phyloP scores from a whole-genome alignment of 495 filamentous ascomycete genomes.

The Penicillium paradoxum region DNA sequence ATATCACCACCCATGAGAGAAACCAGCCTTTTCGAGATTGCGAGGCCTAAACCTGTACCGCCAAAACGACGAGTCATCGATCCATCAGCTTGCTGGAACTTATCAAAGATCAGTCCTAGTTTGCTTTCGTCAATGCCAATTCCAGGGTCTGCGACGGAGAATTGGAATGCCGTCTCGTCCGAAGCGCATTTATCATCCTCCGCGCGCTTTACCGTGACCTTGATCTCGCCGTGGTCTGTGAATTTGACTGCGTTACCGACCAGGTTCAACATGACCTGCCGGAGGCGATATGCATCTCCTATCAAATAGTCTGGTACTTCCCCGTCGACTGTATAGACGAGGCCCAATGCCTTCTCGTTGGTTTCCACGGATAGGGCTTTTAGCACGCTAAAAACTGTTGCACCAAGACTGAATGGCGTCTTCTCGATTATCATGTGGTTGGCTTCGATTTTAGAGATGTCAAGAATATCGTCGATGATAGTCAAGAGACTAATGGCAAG shows the following conservation, averaged over 20 bases:
- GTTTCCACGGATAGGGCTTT: conserved; percentile 75
- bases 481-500: conserved; percentile 72
- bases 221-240: conserved; percentile 66
- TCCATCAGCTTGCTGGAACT: conserved; percentile 85
- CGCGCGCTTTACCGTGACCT: conserved; percentile 50
- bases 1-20: conserved; percentile 79
- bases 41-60: conserved; percentile 71
- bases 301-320: conserved; percentile 36
- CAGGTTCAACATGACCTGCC: conserved; percentile 77
- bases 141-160: conserved; percentile 67
- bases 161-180: conserved; percentile 42
- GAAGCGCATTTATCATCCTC: conserved; percentile 44
- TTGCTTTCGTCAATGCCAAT: conserved; percentile 78
- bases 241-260: conserved; percentile 85
- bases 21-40: conserved; percentile 70
- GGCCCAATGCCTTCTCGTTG: conserved; percentile 67
- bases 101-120: conserved; percentile 66
- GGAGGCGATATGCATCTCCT: conserved; percentile 72
- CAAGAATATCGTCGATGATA: conserved; percentile 82
- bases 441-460: conserved; percentile 73
- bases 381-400: conserved; percentile 50
- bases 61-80: conserved; percentile 83
- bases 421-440: conserved; percentile 77
- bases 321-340: conserved; percentile 49
- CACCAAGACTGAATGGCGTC: conserved; percentile 54